phyloP scores from a whole-genome alignment of 169 alveolate genomes.

The Cryptosporidium parvum region DNA sequence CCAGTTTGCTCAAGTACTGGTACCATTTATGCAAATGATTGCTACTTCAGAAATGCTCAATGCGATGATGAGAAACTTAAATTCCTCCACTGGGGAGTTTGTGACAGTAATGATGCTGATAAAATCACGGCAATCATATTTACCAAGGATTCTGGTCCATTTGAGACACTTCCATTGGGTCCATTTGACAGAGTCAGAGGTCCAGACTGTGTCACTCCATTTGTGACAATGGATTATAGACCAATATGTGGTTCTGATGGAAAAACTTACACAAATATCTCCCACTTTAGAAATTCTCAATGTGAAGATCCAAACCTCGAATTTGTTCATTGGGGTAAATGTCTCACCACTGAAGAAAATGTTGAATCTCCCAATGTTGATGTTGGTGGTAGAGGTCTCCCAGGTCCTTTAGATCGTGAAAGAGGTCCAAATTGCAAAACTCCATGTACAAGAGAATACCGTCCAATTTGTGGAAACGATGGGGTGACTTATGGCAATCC shows the following conservation, averaged over 20 bases:
- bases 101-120: conserved; percentile 16
- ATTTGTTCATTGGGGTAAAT: conserved; percentile 55
- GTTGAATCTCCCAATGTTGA: not conserved
- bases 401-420: not conserved
- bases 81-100: conserved; percentile 60
- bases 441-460: conserved; percentile 31
- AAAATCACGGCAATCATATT: conserved; percentile 11
- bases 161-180: conserved; percentile 43
- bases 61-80: conserved; percentile 15
- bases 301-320: conserved; percentile 42
- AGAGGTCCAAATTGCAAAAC: conserved; percentile 43
- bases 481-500: conserved; percentile 14
- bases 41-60: conserved; percentile 54
- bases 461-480: conserved; percentile 40
- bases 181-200: conserved; percentile 46
- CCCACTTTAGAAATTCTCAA: conserved; percentile 62
- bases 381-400: not conserved
- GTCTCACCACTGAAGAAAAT: not conserved
- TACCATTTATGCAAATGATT: conserved; percentile 19
- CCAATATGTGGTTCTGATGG: conserved; percentile 52
- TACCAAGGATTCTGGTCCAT: conserved; percentile 41
- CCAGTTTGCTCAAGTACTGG: conserved; percentile 61
- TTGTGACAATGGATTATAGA: not conserved
- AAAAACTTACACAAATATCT: conserved; percentile 21
- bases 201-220: conserved; percentile 30